phyloP scores from a whole-genome alignment of 176 grass and related monocot genomes.

The Bonia amplexicaulis region DNA sequence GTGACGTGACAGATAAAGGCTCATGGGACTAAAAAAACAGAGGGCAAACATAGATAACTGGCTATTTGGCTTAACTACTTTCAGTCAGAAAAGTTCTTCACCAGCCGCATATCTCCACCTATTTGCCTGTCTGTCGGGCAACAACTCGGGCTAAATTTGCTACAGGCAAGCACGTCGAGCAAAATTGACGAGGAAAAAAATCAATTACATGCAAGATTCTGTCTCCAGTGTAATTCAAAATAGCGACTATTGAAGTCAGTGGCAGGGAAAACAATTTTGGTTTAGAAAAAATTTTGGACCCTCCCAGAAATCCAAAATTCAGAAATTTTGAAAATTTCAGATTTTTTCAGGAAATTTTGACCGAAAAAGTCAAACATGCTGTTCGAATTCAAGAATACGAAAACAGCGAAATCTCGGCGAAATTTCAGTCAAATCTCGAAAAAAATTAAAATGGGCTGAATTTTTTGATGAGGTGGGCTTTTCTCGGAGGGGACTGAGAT shows the following conservation, averaged over 20 bases:
- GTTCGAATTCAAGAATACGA: too few species aligned
- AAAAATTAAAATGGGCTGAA: too few species aligned
- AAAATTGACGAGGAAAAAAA: background rate
- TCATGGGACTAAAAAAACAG: background rate
- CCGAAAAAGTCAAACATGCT: too few species aligned
- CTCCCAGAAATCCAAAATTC: too few species aligned
- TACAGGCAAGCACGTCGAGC: background rate
- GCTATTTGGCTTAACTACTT: background rate
- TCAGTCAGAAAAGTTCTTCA: background rate
- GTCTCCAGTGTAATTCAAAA: background rate
- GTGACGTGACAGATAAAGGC: background rate
- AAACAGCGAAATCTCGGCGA: too few species aligned
- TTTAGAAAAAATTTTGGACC: too few species aligned
- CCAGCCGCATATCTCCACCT: background rate
- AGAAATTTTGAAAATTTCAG: too few species aligned
- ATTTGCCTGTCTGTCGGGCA: background rate
- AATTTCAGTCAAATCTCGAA: too few species aligned
- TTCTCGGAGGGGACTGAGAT: too few species aligned
- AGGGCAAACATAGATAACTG: background rate
- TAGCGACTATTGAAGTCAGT: background rate
- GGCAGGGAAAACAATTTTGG: background rate
- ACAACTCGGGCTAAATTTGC: background rate
- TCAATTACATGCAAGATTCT: background rate
- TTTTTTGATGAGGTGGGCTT: too few species aligned
- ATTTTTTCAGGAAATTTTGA: too few species aligned